A percentile compares a stretch with the other conserved stretches of the same genome.
These are phyloP conservation scores for Salix caprea DNA, from an alignment of 345 rosid genomes.

Conservation along the genomic window DNA sequence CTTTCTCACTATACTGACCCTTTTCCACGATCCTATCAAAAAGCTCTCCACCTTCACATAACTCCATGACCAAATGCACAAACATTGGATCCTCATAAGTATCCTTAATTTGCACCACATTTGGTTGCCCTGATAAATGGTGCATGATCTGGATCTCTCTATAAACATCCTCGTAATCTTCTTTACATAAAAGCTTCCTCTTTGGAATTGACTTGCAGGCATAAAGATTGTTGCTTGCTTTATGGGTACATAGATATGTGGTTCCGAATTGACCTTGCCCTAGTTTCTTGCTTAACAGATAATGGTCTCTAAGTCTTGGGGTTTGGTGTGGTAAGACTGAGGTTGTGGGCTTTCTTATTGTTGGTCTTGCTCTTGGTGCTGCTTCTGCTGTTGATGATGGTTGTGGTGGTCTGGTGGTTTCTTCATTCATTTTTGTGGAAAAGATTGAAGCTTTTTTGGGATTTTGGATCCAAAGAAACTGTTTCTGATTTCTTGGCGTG, in stretches of 20 bases:
- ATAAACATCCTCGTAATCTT: conserved; percentile 95
- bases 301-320: conserved; percentile 72
- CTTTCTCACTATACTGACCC: conserved; percentile 89
- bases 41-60: conserved; percentile 93
- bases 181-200: conserved; percentile 81
- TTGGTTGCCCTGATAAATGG: conserved; percentile 76
- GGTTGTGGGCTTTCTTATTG: conserved; percentile 35
- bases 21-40: conserved; percentile 88
- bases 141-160: conserved; percentile 99
- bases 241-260: conserved; percentile 74
- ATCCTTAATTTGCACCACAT: conserved; percentile 78
- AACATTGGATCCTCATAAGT: conserved; percentile 87
- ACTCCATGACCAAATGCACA: conserved; percentile 96
- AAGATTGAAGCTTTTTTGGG: background rate
- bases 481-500: no score
- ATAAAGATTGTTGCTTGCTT: conserved; percentile 37
- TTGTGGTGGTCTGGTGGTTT: background rate
- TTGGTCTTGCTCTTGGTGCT: conserved; percentile 7
- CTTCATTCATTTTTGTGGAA: background rate
- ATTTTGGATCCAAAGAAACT: background rate
- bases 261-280: conserved; percentile 98
- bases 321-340: conserved; percentile 85
- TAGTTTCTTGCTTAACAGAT: conserved; percentile 71
- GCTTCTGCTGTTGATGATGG: conserved; percentile 8
- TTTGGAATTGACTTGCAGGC: conserved; percentile 97